Percentiles rank a stretch among this genome's conserved stretches.
Evolutionary conservation across 2,329 filamentous ascomycete genomes (phyloP).

Genomic region (Passalora sequoiae): DNA sequence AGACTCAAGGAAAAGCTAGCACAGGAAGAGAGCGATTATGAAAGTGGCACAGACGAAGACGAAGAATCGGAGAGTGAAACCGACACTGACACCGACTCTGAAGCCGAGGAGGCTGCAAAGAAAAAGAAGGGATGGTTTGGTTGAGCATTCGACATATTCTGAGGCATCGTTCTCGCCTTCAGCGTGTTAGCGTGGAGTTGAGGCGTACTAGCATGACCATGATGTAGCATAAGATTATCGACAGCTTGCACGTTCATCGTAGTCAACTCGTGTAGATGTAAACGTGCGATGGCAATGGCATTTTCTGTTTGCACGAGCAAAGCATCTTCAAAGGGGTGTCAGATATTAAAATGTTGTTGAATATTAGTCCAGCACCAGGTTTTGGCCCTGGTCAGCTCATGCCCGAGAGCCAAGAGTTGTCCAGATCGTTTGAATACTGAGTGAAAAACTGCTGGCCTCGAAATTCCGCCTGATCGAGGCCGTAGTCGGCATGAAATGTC

Average conservation of each 20-base stretch:
- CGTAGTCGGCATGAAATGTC: conserved; percentile 12
- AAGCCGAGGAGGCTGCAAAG: conserved; percentile 51
- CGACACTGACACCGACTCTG: conserved; percentile 71
- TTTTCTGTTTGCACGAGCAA: too few relatives aligned
- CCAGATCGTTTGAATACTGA: conserved; percentile 1
- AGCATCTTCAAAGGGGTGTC: too few relatives aligned
- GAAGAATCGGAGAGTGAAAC: conserved; percentile 41
- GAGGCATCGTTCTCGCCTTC: background rate
- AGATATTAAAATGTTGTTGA: too few relatives aligned
- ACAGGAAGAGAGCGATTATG: conserved; percentile 36
- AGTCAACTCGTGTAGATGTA: too few relatives aligned
- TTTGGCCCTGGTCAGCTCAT: too few relatives aligned
- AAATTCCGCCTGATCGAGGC: conserved; percentile 8
- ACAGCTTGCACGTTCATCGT: too few relatives aligned
- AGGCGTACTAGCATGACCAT: background rate
- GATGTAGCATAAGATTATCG: conserved; percentile 3
- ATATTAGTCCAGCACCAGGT: too few relatives aligned
- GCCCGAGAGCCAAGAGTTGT: conserved; percentile 4
- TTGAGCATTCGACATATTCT: background rate
- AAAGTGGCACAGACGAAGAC: conserved; percentile 36
- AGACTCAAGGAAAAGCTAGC: conserved; percentile 22
- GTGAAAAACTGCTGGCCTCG: conserved; percentile 13
- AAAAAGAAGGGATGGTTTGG: conserved; percentile 16
- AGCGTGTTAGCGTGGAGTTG: conserved; percentile 1
- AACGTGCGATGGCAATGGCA: too few relatives aligned